Evolutionary conservation across 306 rosid species (phyloP).

Genomic region (Mimosa bimucronata): DNA sequence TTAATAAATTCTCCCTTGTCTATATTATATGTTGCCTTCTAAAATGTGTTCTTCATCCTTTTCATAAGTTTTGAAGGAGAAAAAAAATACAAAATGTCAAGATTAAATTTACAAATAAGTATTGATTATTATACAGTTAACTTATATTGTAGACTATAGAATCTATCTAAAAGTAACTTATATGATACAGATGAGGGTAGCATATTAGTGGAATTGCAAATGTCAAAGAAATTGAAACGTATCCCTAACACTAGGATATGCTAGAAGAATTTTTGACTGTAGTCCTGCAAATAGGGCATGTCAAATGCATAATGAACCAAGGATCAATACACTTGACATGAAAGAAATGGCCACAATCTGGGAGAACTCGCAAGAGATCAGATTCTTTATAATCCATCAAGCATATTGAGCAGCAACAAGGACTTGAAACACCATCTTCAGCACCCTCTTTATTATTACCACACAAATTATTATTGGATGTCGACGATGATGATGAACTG

Average conservation of each 20-base stretch:
- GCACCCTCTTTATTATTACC: not conserved
- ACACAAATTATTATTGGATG: not conserved
- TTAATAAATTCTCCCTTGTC: too few species aligned
- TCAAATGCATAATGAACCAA: conserved; percentile 54
- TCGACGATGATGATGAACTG: not conserved
- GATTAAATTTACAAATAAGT: too few species aligned
- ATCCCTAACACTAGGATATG: too few species aligned
- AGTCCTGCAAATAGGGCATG: conserved; percentile 62
- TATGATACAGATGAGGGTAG: too few species aligned
- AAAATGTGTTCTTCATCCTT: too few species aligned
- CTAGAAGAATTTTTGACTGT: not conserved
- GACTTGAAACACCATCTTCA: not conserved
- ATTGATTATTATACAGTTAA: too few species aligned
- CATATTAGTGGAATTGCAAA: too few species aligned
- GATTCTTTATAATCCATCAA: conserved; percentile 58
- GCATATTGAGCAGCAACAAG: conserved; percentile 49
- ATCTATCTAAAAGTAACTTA: too few species aligned
- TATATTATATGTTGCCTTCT: too few species aligned
- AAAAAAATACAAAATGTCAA: too few species aligned
- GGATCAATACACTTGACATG: conserved; percentile 62
- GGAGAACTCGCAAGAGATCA: conserved; percentile 51
- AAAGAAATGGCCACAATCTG: conserved; percentile 62
- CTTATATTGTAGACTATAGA: too few species aligned
- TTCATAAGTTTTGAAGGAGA: too few species aligned
- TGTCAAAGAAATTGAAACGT: not conserved